These are phyloP conservation scores for Beauveria brongniartii DNA, from an alignment of 2,329 filamentous ascomycete species.

Conservation along the genomic window DNA sequence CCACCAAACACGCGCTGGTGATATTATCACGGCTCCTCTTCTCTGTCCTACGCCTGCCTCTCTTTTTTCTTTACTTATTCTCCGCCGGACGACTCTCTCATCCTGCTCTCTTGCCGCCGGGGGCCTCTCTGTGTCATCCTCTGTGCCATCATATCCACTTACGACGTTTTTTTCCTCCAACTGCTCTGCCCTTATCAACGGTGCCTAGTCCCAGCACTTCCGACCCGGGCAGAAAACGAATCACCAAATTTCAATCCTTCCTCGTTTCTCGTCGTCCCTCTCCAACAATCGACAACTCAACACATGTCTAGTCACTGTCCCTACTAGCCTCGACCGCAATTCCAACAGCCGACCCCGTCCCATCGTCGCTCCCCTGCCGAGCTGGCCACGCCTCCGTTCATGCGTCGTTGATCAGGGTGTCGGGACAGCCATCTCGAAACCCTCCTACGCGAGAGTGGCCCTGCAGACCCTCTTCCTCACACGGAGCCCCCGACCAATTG, in stretches of 20 bases:
- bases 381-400: constrained; percentile 16
- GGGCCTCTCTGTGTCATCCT: not conserved
- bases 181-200: too few species aligned
- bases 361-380: constrained; percentile 2
- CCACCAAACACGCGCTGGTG: not conserved
- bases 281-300: not conserved
- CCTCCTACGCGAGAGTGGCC: constrained; percentile 13
- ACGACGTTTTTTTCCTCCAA: not conserved
- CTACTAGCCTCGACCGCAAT: not conserved
- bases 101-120: not conserved
- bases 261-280: not conserved
- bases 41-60: not conserved
- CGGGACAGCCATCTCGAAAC: constrained; percentile 32
- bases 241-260: not conserved
- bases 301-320: not conserved
- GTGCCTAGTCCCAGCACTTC: not conserved
- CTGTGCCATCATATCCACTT: not conserved
- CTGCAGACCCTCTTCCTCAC: not conserved
- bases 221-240: not conserved
- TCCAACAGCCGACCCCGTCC: not conserved
- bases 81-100: not conserved
- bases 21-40: not conserved
- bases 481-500: not conserved
- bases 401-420: constrained; percentile 42
- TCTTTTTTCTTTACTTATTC: not conserved